A percentile compares a stretch with the other conserved stretches of the same genome.
Conservation (phyloP, 2,329 filamentous ascomycete genomes). For the Simplicillium sp. region DNA sequence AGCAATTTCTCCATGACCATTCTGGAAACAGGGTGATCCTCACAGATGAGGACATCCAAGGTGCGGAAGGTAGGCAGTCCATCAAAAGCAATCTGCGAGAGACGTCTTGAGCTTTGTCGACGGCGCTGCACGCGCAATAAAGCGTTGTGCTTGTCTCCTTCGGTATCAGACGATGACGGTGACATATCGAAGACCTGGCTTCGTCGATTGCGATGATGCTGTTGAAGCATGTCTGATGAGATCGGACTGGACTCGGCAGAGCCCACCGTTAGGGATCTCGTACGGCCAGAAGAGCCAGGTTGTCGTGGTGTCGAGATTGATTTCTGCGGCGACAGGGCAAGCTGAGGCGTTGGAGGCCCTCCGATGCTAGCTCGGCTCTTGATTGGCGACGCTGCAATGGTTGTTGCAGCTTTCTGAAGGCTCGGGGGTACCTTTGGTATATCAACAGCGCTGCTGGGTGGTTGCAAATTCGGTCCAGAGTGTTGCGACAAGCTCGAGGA, state of each 20-base stretch:
- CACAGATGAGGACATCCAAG: slow-evolving; percentile 89
- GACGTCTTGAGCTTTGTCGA: slow-evolving; percentile 86
- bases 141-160: slow-evolving; percentile 84
- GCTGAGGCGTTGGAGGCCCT: slow-evolving; percentile 26
- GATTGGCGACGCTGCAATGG: slow-evolving; percentile 43
- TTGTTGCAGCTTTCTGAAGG: slow-evolving; percentile 51
- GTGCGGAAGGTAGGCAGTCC: slow-evolving; percentile 83
- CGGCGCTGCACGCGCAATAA: slow-evolving; percentile 85
- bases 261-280: slow-evolving; percentile 84
- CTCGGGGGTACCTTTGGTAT: slow-evolving; percentile 52
- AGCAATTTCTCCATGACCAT: slow-evolving; percentile 98
- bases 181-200: slow-evolving; percentile 96
- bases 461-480: slow-evolving; percentile 58
- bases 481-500: slow-evolving; percentile 78
- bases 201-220: slow-evolving; percentile 75
- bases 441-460: slow-evolving; percentile 58
- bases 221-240: slow-evolving; percentile 56
- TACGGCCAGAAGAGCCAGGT: slow-evolving; percentile 56
- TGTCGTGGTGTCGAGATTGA: slow-evolving; percentile 50
- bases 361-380: slow-evolving; percentile 39
- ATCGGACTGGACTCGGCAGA: slow-evolving; percentile 85
- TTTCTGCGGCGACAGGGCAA: slow-evolving; percentile 56
- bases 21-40: slow-evolving; percentile 92
- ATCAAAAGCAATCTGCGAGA: slow-evolving; percentile 82
- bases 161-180: slow-evolving; percentile 94